Conservation (phyloP, 1,139 yeast genomes). For the Kodamaea derodonti region DNA sequence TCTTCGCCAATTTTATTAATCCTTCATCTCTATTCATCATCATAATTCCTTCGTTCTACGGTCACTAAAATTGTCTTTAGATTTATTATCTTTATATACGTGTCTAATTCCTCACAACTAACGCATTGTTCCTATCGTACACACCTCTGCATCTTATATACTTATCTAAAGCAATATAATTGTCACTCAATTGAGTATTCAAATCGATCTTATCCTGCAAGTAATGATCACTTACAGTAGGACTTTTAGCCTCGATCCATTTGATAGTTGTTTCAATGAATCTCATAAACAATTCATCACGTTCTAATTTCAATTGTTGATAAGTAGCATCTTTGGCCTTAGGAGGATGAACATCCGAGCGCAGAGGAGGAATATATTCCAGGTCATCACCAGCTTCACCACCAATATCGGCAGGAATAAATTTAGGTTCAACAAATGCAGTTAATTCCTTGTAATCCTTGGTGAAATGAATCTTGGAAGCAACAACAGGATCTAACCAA, state of each 20-base stretch:
- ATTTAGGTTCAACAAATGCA: constrained; percentile 28
- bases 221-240: constrained; percentile 36
- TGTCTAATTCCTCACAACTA: constrained; percentile 10
- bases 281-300: constrained; percentile 29
- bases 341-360: constrained; percentile 25
- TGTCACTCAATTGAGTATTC: constrained; percentile 25
- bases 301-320: constrained; percentile 24
- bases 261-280: constrained; percentile 34
- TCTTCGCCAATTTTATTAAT: too few species aligned
- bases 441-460: constrained; percentile 34
- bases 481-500: constrained; percentile 48
- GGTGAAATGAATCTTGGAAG: constrained; percentile 43
- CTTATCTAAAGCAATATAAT: constrained; percentile 37
- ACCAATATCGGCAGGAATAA: constrained; percentile 40
- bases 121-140: constrained; percentile 34
- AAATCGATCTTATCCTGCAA: constrained; percentile 37
- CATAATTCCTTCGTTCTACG: too few species aligned
- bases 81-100: neutral
- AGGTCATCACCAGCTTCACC: constrained; percentile 31
- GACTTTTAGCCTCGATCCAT: constrained; percentile 43
- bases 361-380: constrained; percentile 28
- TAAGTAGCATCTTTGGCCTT: constrained; percentile 28
- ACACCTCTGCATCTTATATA: constrained; percentile 37
- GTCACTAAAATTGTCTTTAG: neutral
- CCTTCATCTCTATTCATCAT: too few species aligned